A percentile compares a stretch with the other conserved stretches of the same genome.
Evolutionary conservation across 225 moss, liverwort and hornwort genomes (phyloP).

Genomic region (Pleurozium schreberi): DNA sequence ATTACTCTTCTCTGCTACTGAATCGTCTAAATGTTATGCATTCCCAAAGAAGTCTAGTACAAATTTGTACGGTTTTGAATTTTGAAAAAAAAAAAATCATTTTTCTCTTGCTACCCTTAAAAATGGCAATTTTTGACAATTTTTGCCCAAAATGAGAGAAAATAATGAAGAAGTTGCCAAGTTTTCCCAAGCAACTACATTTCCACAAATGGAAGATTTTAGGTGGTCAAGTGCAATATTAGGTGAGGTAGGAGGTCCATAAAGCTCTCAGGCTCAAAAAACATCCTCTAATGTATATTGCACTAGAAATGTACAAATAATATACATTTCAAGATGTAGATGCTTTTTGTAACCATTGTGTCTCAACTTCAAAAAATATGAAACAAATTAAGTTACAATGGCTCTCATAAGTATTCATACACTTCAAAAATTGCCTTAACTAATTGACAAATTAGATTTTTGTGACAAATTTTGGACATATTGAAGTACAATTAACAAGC

Average conservation of each 20-base stretch:
- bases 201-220: accelerated
- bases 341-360: accelerated
- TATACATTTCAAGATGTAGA: neutral
- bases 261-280: accelerated
- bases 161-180: no score
- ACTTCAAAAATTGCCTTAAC: neutral
- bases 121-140: no score
- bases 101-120: no score
- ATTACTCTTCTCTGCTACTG: no score
- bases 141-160: no score
- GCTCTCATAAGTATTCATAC: neutral
- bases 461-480: no score
- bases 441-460: neutral
- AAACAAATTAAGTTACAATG: accelerated
- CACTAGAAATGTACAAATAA: neutral
- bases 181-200: no score
- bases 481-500: no score
- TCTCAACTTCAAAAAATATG: neutral
- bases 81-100: no score
- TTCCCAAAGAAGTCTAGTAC: no score
- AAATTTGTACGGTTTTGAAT: no score
- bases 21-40: no score
- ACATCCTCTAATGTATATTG: neutral
- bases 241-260: neutral
- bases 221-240: neutral